A percentile compares a stretch with the other conserved stretches of the same genome.
Evolutionary conservation across 176 grass and related monocot genomes (phyloP).

Genomic region (Bothriochloa decipiens): DNA sequence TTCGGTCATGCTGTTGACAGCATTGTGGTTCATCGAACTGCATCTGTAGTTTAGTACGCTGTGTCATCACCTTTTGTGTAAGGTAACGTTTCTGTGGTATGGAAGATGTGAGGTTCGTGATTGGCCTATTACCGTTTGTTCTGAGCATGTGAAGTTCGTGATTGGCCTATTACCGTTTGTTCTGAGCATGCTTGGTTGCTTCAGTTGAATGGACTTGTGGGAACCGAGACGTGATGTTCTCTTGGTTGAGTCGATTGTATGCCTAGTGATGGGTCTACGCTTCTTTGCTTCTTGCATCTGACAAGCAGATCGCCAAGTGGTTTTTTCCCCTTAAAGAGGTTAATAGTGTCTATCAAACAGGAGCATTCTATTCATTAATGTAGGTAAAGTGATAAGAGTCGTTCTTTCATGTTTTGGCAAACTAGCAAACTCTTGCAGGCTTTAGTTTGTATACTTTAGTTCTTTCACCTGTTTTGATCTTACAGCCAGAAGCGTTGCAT

Average conservation of each 20-base stretch:
- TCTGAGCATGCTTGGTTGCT: background rate
- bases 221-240: background rate
- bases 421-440: too few species aligned
- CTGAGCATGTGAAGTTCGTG: background rate
- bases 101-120: slow-evolving; percentile 7
- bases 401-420: too few species aligned
- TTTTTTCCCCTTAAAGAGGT: too few species aligned
- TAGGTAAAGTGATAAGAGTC: too few species aligned
- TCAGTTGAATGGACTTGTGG: background rate
- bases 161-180: background rate
- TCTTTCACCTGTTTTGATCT: too few species aligned
- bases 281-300: too few species aligned
- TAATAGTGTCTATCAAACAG: too few species aligned
- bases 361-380: too few species aligned
- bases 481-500: too few species aligned
- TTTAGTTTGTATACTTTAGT: too few species aligned
- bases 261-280: background rate
- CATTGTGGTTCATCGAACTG: slow-evolving; percentile 12
- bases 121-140: background rate
- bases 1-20: slow-evolving; percentile 23
- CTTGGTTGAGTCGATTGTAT: background rate
- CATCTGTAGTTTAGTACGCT: background rate
- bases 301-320: too few species aligned
- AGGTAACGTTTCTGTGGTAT: slow-evolving; percentile 18
- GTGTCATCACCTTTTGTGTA: slow-evolving; percentile 28